phyloP scores from a whole-genome alignment of 1,284 basidiomycete species.

The Volvariella surrecta region DNA sequence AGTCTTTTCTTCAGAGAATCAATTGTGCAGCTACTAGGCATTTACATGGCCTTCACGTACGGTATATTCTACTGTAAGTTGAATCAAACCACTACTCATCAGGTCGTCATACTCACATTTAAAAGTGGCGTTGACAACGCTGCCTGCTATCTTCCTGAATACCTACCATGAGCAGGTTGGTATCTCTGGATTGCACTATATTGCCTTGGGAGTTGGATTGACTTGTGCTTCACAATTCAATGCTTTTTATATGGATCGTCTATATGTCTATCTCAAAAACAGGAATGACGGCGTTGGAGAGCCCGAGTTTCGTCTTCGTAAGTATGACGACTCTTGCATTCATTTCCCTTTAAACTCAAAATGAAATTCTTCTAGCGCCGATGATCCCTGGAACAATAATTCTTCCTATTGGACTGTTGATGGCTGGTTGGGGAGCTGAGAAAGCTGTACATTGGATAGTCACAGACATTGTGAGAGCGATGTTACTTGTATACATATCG shows the following conservation, averaged over 20 bases:
- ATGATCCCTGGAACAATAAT: slow-evolving; percentile 46
- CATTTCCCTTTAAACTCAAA: background rate
- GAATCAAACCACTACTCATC: background rate
- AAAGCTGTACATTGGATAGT: slow-evolving; percentile 54
- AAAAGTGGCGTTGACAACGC: slow-evolving; percentile 50
- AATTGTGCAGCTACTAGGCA: slow-evolving; percentile 32
- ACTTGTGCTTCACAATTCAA: slow-evolving; percentile 47
- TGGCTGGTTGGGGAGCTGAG: slow-evolving; percentile 61
- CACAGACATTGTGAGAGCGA: slow-evolving; percentile 50
- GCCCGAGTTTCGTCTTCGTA: slow-evolving; percentile 49
- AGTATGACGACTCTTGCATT: slow-evolving; percentile 13
- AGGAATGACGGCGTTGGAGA: slow-evolving; percentile 44
- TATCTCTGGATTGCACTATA: slow-evolving; percentile 56
- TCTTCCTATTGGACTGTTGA: slow-evolving; percentile 50
- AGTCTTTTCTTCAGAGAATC: slow-evolving; percentile 28
- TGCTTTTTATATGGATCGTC: slow-evolving; percentile 44
- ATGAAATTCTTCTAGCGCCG: slow-evolving; percentile 29
- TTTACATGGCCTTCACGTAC: slow-evolving; percentile 38
- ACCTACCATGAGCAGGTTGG: slow-evolving; percentile 40
- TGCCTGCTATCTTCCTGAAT: slow-evolving; percentile 50
- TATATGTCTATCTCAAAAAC: slow-evolving; percentile 43
- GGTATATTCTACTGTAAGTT: slow-evolving; percentile 45
- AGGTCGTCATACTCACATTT: too few species aligned
- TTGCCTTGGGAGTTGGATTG: slow-evolving; percentile 54
- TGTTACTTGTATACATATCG: too few species aligned